phyloP scores from a whole-genome alignment of 495 filamentous ascomycete species.

The Chaetomium fimeti region DNA sequence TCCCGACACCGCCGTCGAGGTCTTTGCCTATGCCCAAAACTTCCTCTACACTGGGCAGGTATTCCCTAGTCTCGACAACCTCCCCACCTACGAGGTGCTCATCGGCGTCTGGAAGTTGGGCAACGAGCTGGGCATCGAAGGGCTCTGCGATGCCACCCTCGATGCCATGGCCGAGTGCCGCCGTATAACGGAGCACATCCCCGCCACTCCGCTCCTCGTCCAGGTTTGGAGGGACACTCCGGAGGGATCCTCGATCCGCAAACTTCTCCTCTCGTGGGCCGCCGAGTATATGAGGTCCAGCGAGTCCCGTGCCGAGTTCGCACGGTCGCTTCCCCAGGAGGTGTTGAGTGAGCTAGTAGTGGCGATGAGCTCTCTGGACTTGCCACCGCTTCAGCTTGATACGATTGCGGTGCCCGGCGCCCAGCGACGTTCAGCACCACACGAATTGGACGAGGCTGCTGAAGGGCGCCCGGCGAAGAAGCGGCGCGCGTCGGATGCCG shows the following conservation, averaged over 20 bases:
- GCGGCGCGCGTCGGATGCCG: slow-evolving; percentile 39
- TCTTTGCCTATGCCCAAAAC: slow-evolving; percentile 53
- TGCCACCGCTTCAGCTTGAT: slow-evolving; percentile 32
- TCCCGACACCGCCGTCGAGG: slow-evolving; percentile 43
- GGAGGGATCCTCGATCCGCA: slow-evolving; percentile 53
- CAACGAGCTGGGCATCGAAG: slow-evolving; percentile 50
- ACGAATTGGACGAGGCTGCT: slow-evolving; percentile 25
- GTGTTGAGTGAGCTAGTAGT: slow-evolving; percentile 56
- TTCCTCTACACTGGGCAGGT: slow-evolving; percentile 52
- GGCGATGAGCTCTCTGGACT: slow-evolving; percentile 52
- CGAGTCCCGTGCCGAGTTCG: slow-evolving; percentile 50
- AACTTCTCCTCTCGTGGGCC: slow-evolving; percentile 54
- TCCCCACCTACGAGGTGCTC: slow-evolving; percentile 50
- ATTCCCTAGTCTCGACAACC: slow-evolving; percentile 37
- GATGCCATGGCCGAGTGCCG: slow-evolving; percentile 54
- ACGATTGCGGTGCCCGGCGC: slow-evolving; percentile 18
- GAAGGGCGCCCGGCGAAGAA: slow-evolving; percentile 39
- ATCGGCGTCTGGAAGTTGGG: slow-evolving; percentile 55
- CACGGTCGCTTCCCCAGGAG: slow-evolving; percentile 53
- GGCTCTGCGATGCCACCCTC: slow-evolving; percentile 51
- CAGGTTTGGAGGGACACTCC: slow-evolving; percentile 57
- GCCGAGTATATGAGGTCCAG: slow-evolving; percentile 56
- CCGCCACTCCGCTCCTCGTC: slow-evolving; percentile 52
- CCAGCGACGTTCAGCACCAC: slow-evolving; percentile 33
- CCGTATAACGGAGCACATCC: slow-evolving; percentile 48